Conservation (phyloP, 2,329 filamentous ascomycete species). For the Fusarium devonianum region DNA sequence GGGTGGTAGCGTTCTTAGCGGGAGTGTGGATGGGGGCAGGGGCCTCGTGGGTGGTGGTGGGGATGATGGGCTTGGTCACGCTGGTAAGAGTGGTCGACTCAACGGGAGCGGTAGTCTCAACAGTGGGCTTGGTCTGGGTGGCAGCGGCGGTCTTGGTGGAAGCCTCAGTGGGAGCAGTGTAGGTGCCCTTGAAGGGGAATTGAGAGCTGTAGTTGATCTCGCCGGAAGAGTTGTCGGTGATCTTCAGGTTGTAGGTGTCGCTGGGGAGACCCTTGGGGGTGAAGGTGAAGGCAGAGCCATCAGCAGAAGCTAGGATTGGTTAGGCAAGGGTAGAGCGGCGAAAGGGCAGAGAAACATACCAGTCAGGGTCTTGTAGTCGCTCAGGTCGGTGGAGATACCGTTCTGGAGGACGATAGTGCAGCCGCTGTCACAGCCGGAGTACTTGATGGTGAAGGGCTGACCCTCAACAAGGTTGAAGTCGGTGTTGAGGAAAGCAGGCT, state of each 20-base stretch:
- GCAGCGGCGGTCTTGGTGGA: constrained; percentile 21
- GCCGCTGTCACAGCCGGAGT: constrained; percentile 42
- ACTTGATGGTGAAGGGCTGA: constrained; percentile 45
- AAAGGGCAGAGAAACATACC: constrained; percentile 33
- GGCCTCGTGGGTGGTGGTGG: constrained; percentile 17
- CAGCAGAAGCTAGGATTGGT: constrained; percentile 19
- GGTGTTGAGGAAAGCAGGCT: constrained; percentile 46
- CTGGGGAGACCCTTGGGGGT: constrained; percentile 40
- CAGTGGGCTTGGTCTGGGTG: constrained; percentile 14
- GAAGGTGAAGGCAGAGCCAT: constrained; percentile 40
- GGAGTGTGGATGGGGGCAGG: constrained; percentile 29
- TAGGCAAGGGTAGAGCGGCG: background rate
- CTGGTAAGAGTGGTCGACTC: constrained; percentile 30
- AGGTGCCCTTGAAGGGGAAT: constrained; percentile 43
- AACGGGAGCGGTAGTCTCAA: constrained; percentile 7
- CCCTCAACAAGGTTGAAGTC: constrained; percentile 41
- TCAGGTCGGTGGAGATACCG: constrained; percentile 41
- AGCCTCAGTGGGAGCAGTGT: constrained; percentile 17
- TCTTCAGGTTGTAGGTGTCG: constrained; percentile 48
- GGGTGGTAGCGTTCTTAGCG: constrained; percentile 26
- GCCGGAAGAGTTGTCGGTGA: constrained; percentile 40
- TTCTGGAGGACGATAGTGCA: constrained; percentile 49
- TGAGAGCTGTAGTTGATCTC: constrained; percentile 45
- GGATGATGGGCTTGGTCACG: constrained; percentile 24
- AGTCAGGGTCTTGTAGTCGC: constrained; percentile 43